Conservation (phyloP, 2,329 filamentous ascomycete species). For the Cercospora citrullina region DNA sequence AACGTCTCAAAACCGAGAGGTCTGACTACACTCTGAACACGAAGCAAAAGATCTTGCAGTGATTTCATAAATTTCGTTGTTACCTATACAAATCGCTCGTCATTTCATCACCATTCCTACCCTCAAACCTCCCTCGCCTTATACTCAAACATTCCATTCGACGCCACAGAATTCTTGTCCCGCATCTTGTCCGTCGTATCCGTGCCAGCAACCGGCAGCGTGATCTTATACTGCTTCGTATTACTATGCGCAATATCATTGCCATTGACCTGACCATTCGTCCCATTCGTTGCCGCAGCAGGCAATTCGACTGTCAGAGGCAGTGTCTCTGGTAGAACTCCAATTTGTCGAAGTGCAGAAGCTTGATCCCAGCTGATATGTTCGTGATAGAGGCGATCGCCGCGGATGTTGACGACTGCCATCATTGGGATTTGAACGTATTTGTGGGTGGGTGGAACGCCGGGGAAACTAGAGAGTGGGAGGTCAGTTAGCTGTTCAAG, state of each 20-base stretch:
- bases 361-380: constrained; percentile 72
- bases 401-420: constrained; percentile 65
- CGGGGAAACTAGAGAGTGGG: too few species aligned
- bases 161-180: constrained; percentile 51
- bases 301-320: constrained; percentile 56
- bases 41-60: not conserved
- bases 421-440: constrained; percentile 63
- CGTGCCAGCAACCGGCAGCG: constrained; percentile 60
- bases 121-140: constrained; percentile 22
- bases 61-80: not conserved
- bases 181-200: constrained; percentile 56
- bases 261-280: constrained; percentile 13
- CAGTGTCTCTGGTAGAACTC: constrained; percentile 64
- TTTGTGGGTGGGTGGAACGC: constrained; percentile 58
- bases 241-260: constrained; percentile 39
- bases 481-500: too few species aligned
- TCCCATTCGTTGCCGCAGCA: constrained; percentile 1
- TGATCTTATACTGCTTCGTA: constrained; percentile 57
- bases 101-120: not conserved
- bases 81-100: not conserved
- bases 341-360: constrained; percentile 62
- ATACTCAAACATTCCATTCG: constrained; percentile 58
- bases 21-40: too few species aligned
- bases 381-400: constrained; percentile 68
- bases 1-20: too few species aligned